phyloP scores from a whole-genome alignment of 1,284 basidiomycete species.

The Acaromyces ingoldii region DNA sequence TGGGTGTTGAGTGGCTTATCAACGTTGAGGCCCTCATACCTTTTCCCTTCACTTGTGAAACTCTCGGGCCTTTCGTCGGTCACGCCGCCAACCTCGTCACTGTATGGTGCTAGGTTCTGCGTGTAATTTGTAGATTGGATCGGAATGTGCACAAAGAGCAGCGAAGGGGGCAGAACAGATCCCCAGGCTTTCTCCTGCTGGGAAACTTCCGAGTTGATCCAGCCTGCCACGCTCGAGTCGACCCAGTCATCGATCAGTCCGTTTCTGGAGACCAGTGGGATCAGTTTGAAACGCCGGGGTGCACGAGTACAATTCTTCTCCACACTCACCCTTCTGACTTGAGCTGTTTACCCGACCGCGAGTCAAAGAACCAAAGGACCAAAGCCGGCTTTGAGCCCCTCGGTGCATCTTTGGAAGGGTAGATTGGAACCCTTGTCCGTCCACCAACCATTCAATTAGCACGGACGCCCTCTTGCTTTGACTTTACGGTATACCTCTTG shows the following conservation, averaged over 20 bases:
- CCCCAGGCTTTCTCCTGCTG: slow-evolving; percentile 7
- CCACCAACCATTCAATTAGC: no score
- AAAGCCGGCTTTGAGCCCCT: slow-evolving; percentile 1
- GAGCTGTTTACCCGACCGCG: slow-evolving; percentile 9
- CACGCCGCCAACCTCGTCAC: slow-evolving; percentile 10
- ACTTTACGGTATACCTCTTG: no score
- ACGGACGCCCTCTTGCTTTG: no score
- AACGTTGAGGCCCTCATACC: slow-evolving; percentile 10
- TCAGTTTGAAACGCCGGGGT: no score
- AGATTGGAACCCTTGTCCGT: slow-evolving; percentile 12
- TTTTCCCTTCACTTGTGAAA: not conserved
- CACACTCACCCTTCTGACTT: not conserved
- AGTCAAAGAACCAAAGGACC: slow-evolving; percentile 16
- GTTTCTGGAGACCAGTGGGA: no score
- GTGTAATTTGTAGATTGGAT: slow-evolving; percentile 1
- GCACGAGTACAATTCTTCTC: no score
- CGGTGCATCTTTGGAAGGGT: not conserved
- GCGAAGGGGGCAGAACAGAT: slow-evolving; percentile 3
- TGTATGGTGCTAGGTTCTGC: slow-evolving; percentile 5
- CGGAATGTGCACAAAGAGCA: slow-evolving; percentile 14
- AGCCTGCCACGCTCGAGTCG: slow-evolving; percentile 7
- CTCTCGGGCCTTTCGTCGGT: slow-evolving; percentile 3
- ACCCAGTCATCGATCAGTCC: slow-evolving; percentile 14
- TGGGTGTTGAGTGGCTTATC: slow-evolving; percentile 10
- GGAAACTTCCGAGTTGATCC: slow-evolving; percentile 8